A percentile compares a stretch with the other conserved stretches of the same genome.
Conservation (phyloP, 2,329 filamentous ascomycete genomes). For the Fonsecaea pedrosoi region DNA sequence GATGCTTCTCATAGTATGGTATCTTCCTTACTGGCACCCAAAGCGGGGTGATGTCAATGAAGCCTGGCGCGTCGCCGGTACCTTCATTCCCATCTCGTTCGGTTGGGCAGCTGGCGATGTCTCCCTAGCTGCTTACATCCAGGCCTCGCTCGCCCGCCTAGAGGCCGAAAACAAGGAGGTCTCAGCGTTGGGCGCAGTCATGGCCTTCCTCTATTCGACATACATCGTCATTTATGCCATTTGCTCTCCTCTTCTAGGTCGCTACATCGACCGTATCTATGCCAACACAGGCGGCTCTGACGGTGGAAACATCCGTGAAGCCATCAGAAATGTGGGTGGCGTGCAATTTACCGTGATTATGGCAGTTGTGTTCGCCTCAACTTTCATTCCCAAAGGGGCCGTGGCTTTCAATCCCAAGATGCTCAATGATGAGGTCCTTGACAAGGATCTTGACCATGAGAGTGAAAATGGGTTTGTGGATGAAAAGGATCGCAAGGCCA, state of each 20-base stretch:
- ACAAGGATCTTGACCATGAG: constrained; percentile 14
- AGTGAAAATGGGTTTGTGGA: constrained; percentile 14
- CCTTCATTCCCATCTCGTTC: constrained; percentile 57
- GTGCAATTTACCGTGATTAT: constrained; percentile 57
- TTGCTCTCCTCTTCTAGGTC: constrained; percentile 53
- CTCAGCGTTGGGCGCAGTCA: constrained; percentile 58
- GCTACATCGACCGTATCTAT: constrained; percentile 55
- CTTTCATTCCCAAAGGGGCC: constrained; percentile 56
- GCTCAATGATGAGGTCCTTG: constrained; percentile 30
- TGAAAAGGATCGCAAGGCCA: constrained; percentile 7
- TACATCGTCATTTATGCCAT: constrained; percentile 59
- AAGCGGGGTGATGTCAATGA: constrained; percentile 49
- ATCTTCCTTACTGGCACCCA: constrained; percentile 56
- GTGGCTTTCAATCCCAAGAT: constrained; percentile 51
- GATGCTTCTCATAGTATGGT: constrained; percentile 57
- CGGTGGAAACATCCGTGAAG: constrained; percentile 49
- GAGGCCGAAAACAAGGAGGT: constrained; percentile 55
- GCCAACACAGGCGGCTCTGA: constrained; percentile 42
- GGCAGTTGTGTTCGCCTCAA: constrained; percentile 52
- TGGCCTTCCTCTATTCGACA: constrained; percentile 58
- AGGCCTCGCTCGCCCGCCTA: constrained; percentile 56
- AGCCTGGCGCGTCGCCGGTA: constrained; percentile 56
- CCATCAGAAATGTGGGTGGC: constrained; percentile 54
- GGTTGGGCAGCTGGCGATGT: constrained; percentile 62
- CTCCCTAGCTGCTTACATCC: constrained; percentile 59